Evolutionary conservation across 495 filamentous ascomycete genomes (phyloP), one percentile per base, ranked within the genome.

Genomic region (Chaetomium tenue): DNA sequence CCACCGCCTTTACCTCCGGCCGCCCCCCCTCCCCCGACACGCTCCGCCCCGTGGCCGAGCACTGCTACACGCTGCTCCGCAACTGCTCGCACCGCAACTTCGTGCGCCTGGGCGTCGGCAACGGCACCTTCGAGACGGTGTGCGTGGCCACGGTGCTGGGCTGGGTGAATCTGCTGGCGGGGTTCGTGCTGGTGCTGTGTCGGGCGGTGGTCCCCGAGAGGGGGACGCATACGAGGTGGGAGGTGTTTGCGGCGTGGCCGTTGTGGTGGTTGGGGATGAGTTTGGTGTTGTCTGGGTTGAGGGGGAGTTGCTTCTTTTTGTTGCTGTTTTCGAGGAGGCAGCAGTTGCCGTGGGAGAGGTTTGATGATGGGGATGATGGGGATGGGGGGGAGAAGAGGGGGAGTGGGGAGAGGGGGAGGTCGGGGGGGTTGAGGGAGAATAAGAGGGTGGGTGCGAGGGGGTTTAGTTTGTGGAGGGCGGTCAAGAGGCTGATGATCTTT

Each of bases 61-160:
- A 79, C 64, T 73, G 73, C 46, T 78, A 78, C 62, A 71, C 77
- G 51, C 76, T 83, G 25, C 74, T 83, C 0, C 76, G 76, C 40
- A 78, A 78, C 67, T 83, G 81, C 71, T 79, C 79, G 51, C 80
- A 82, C 72, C 74, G 76, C 51, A 82, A 82, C 70, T 77, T 82
- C 63, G 78, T 82, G 23, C 75, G 77, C 52, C 75, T 79, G 13
- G 77, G 77, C 58, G 77, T 79, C 48, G 70, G 69, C 52, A 78
- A 79, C 67, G 76, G 77, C 42, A 79, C 77, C 18, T 78, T 77
- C 56, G 77, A 79, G 67, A 78, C 76, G 3, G 50, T 78, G 20
- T 78, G 76, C 71, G 71, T 77, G 7, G 77, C 77, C 2, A 78
- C 77, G 7, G 52, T 70, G 18, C 67, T 78, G 28, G 76, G 75